Conservation (phyloP, 352 stramenopile species). For the Phytophthora sp. region DNA sequence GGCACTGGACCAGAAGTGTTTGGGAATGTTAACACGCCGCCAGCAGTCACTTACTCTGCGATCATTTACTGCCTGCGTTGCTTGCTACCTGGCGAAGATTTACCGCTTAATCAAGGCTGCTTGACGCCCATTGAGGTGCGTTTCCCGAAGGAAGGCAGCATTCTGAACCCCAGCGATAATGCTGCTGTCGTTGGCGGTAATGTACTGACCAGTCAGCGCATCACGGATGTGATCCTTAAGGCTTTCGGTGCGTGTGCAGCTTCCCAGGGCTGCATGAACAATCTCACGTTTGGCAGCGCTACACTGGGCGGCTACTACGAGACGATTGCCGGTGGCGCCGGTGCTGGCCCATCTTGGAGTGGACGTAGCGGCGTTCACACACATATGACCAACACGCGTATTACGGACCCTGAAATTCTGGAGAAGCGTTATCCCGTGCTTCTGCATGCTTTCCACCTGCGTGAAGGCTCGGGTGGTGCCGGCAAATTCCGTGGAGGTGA, state of each 20-base stretch:
- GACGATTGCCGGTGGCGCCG: slow-evolving; percentile 98
- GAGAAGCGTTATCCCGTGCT: slow-evolving; percentile 96
- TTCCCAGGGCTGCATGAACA: slow-evolving; percentile 99
- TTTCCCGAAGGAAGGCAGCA: slow-evolving; percentile 91
- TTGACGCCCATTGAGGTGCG: slow-evolving; percentile 96
- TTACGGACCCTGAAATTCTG: slow-evolving; percentile 99
- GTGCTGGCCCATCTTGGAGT: slow-evolving; percentile 96
- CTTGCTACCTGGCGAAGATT: slow-evolving; percentile 92
- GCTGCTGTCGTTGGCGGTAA: slow-evolving; percentile 98
- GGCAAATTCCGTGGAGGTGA: slow-evolving; percentile 94
- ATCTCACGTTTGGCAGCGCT: slow-evolving; percentile 98
- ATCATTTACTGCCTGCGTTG: slow-evolving; percentile 99
- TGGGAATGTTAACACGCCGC: slow-evolving; percentile 98
- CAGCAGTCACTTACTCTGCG: slow-evolving; percentile 97
- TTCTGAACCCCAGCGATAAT: slow-evolving; percentile 95
- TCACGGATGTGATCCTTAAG: slow-evolving; percentile 98
- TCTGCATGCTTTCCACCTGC: slow-evolving; percentile 85
- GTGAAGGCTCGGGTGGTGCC: slow-evolving; percentile 88
- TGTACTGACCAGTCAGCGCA: slow-evolving; percentile 97
- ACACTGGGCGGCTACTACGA: slow-evolving; percentile 98
- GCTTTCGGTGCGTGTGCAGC: slow-evolving; percentile 96
- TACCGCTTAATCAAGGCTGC: slow-evolving; percentile 98
- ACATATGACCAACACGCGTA: slow-evolving; percentile 99
- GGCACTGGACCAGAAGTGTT: slow-evolving; percentile 97
- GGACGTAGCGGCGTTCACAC: slow-evolving; percentile 97